Percentiles rank a stretch among this genome's conserved stretches.
phyloP scores from a whole-genome alignment of 257 asterid genomes.

The Solanum peruvianum region DNA sequence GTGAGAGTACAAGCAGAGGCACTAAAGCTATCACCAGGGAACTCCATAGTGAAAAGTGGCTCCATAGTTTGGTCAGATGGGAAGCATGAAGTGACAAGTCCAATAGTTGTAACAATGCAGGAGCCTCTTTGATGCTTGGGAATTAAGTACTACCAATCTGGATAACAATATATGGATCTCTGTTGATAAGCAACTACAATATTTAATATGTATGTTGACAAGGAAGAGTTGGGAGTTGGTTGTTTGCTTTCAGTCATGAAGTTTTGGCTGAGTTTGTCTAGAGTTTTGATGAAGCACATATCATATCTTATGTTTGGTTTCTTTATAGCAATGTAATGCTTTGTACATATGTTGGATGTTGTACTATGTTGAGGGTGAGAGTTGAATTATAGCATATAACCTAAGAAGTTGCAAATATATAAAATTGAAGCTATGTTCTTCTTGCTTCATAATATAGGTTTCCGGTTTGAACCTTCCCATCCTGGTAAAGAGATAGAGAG shows the following conservation, averaged over 20 bases:
- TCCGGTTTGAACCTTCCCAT: neutral
- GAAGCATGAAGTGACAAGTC: conserved; percentile 53
- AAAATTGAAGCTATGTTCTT: neutral
- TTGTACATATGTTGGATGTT: neutral
- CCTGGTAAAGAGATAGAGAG: neutral
- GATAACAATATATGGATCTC: neutral
- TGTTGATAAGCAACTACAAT: neutral
- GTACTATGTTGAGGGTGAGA: neutral
- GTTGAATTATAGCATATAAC: neutral
- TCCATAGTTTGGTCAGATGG: conserved; percentile 78
- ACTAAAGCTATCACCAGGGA: conserved; percentile 52
- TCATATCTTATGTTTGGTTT: neutral
- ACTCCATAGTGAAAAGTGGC: conserved; percentile 58
- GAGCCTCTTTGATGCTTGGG: conserved; percentile 39
- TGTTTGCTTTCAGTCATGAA: neutral
- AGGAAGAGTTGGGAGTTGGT: neutral
- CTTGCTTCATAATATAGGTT: neutral
- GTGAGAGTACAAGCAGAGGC: conserved; percentile 50
- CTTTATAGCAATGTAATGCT: neutral
- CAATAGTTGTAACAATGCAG: conserved; percentile 69
- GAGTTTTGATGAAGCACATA: neutral
- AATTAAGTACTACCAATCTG: neutral
- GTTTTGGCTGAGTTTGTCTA: neutral
- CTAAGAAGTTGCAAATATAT: neutral
- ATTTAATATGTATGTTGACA: neutral